A percentile compares a stretch with the other conserved stretches of the same genome.
These are phyloP conservation scores for Tagetes patula DNA, from an alignment of 129 eudicot genomes.

Conservation along the genomic window DNA sequence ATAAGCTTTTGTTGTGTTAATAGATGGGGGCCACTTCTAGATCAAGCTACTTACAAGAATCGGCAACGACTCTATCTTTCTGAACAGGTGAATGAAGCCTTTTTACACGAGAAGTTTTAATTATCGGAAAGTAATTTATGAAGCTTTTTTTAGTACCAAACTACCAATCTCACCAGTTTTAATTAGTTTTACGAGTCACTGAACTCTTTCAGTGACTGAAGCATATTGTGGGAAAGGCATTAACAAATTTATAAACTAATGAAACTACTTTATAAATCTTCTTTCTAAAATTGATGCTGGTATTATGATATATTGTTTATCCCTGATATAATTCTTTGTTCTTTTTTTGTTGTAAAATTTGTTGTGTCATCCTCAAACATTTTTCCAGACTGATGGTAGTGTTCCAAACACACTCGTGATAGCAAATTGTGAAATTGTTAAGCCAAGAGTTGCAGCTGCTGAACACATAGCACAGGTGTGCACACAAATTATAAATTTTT, in stretches of 20 bases:
- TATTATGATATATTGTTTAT: neutral
- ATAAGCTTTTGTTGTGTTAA: conserved; percentile 1
- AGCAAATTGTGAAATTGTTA: conserved; percentile 89
- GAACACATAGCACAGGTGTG: conserved; percentile 89
- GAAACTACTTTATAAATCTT: neutral
- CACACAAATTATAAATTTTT: neutral
- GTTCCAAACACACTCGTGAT: conserved; percentile 91
- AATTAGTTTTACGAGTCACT: neutral
- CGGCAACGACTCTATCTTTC: conserved; percentile 96
- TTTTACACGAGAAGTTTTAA: neutral
- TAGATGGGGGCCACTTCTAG: conserved; percentile 89
- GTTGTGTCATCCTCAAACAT: neutral
- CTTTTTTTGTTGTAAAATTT: neutral
- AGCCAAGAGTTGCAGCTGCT: conserved; percentile 92
- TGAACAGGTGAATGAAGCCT: conserved; percentile 60
- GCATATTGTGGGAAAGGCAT: neutral
- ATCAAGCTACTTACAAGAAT: conserved; percentile 90
- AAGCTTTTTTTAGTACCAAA: neutral
- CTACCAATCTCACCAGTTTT: neutral
- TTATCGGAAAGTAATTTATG: neutral
- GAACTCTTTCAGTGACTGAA: neutral
- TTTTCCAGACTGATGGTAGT: conserved; percentile 81
- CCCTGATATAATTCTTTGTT: neutral
- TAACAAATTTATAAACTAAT: neutral
- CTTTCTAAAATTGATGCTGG: neutral